Conservation (phyloP, 2,329 filamentous ascomycete species). For the Penicillium sp. region DNA sequence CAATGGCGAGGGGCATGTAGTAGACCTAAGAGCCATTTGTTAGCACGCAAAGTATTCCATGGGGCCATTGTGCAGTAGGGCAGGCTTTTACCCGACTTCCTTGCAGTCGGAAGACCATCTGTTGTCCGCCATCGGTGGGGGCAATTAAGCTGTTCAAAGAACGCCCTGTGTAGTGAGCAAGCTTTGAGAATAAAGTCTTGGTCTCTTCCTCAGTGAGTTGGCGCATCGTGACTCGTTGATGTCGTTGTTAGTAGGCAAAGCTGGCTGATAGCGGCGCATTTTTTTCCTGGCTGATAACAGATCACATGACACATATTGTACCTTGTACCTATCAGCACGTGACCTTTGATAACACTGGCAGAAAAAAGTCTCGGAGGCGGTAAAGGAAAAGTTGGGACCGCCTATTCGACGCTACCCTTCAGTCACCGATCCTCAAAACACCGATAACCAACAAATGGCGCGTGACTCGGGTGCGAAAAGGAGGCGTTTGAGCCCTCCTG, state of each 20-base stretch:
- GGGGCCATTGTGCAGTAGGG: neutral
- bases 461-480: conserved; percentile 46
- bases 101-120: conserved; percentile 81
- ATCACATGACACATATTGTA: neutral
- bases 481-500: conserved; percentile 47
- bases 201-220: conserved; percentile 17
- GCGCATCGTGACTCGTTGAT: conserved; percentile 12
- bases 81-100: conserved; percentile 57
- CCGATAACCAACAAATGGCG: conserved; percentile 39
- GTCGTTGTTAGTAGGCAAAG: neutral
- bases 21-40: conserved; percentile 50
- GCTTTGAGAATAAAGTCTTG: conserved; percentile 50
- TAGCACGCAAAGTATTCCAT: neutral
- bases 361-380: conserved; percentile 7
- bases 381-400: conserved; percentile 8
- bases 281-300: neutral
- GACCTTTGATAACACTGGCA: neutral
- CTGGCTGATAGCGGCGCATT: neutral
- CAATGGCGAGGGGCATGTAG: conserved; percentile 83
- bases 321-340: neutral
- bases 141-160: conserved; percentile 81
- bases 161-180: conserved; percentile 86
- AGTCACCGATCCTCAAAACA: conserved; percentile 5
- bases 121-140: conserved; percentile 62
- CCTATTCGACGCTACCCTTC: conserved; percentile 15